Base-by-base conservation (phyloP, 2,329 filamentous ascomycete species). In the Aureobasidium sp. region DNA sequence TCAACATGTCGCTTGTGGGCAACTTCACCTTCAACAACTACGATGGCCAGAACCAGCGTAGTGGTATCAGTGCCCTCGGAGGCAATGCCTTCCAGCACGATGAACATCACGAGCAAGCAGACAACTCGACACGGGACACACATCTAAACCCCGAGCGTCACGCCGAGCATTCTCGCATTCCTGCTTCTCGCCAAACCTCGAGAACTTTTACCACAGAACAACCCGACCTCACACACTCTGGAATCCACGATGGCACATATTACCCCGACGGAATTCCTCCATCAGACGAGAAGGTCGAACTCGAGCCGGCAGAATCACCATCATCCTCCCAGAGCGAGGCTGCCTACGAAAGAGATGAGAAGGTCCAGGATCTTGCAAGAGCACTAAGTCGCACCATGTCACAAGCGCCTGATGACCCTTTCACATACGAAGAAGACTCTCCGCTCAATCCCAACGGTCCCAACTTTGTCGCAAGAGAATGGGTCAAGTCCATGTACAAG, bases 401-500 rank as follows among this genome's bases (percentile, higher is more conserved):
- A 42, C 53, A 60, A 29, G 62, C 48, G 9, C 55, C 62, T 12
- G 62, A 63, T 20, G 75, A 75, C 62, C 74, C 74, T 2, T 76
- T 76, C 59, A 75, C 77, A 14, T 60, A 59, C 39, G 70, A 73
- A 31, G 67, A 75, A 34, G 76, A 73, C 62, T 79, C 78, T 0
- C 68, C 73, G 11, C 68, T 80, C n/a, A 77, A 81, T 63, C 79
- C 79, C 20, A 68, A 73, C 66, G 75, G 77, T 52, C 68, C 73
- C 1, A 74, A 80, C 67, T 81, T 81, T 74, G 76, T 74, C 48
- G 76, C 78, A 22, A 71, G 78, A 37, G 71, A 74, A 65, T 81
- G 79, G 79, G 76, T 77, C 47, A 80, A 79, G 69, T 76, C 77
- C 22, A 77, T 80, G 72, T 74, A 80, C 63, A 77, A 80, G 65